phyloP scores from a whole-genome alignment of 306 rosid genomes.

The Pyrus communis region DNA sequence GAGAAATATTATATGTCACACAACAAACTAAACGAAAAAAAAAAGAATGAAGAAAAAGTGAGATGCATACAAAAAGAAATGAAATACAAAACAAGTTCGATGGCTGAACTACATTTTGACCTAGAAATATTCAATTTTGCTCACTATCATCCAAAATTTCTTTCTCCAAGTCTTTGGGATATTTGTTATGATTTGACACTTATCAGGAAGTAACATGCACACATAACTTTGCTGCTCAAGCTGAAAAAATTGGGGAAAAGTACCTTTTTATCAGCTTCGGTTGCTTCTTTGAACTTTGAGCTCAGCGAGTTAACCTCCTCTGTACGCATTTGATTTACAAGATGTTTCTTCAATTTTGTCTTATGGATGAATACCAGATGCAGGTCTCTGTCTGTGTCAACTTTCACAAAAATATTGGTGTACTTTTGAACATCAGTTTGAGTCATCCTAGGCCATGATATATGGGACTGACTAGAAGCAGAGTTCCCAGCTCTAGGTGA shows the following conservation, averaged over 20 bases:
- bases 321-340: too few species aligned
- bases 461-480: conserved; percentile 54
- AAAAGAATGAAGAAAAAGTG: not conserved
- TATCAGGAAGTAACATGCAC: not conserved
- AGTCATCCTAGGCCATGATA: conserved; percentile 76
- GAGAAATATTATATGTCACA: too few species aligned
- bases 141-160: too few species aligned
- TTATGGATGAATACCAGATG: too few species aligned
- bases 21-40: not conserved
- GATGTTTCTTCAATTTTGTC: too few species aligned
- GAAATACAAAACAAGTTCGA: too few species aligned
- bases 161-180: not conserved
- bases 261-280: conserved; percentile 44
- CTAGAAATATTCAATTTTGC: too few species aligned
- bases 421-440: conserved; percentile 81
- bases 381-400: conserved; percentile 76
- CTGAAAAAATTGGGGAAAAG: not conserved
- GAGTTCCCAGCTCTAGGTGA: conserved; percentile 40
- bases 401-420: conserved; percentile 76
- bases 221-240: not conserved
- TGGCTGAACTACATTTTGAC: too few species aligned
- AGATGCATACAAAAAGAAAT: not conserved
- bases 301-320: too few species aligned
- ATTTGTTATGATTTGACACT: not conserved
- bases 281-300: too few species aligned